A percentile compares a stretch with the other conserved stretches of the same genome.
Evolutionary conservation across 176 grass and related monocot genomes (phyloP).

Genomic region (Ampelocalamus luodianensis): DNA sequence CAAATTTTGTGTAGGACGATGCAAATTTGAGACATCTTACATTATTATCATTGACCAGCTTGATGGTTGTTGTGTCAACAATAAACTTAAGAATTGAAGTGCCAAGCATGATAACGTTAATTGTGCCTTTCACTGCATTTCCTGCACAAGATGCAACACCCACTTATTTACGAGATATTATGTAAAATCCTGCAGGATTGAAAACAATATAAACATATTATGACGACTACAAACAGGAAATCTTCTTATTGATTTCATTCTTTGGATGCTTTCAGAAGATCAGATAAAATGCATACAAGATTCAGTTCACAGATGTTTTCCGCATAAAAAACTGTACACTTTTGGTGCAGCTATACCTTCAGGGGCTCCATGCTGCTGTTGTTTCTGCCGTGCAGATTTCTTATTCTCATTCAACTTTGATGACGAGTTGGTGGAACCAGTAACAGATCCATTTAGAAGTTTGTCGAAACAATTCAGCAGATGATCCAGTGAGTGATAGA

Average conservation of each 20-base stretch:
- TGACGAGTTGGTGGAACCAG: slow-evolving; percentile 8
- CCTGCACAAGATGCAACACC: slow-evolving; percentile 47
- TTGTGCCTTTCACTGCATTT: slow-evolving; percentile 51
- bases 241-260: neutral
- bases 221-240: slow-evolving; percentile 11
- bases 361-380: slow-evolving; percentile 47
- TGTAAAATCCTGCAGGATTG: neutral
- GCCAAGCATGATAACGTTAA: slow-evolving; percentile 60
- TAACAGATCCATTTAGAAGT: slow-evolving; percentile 45
- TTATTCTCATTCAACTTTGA: slow-evolving; percentile 45
- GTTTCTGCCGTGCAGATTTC: slow-evolving; percentile 43
- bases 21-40: slow-evolving; percentile 67
- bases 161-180: slow-evolving; percentile 27
- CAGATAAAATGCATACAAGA: slow-evolving; percentile 3
- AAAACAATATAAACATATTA: slow-evolving; percentile 22
- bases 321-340: neutral
- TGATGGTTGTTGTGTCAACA: slow-evolving; percentile 58
- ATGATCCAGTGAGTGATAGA: slow-evolving; percentile 62
- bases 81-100: slow-evolving; percentile 75
- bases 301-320: slow-evolving; percentile 31
- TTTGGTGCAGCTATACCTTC: slow-evolving; percentile 47
- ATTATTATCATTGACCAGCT: slow-evolving; percentile 55
- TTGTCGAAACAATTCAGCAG: slow-evolving; percentile 67
- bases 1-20: slow-evolving; percentile 62
- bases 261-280: slow-evolving; percentile 25